These are phyloP conservation scores for Apiospora aurea DNA, from an alignment of 2,329 filamentous ascomycete species.

Conservation along the genomic window DNA sequence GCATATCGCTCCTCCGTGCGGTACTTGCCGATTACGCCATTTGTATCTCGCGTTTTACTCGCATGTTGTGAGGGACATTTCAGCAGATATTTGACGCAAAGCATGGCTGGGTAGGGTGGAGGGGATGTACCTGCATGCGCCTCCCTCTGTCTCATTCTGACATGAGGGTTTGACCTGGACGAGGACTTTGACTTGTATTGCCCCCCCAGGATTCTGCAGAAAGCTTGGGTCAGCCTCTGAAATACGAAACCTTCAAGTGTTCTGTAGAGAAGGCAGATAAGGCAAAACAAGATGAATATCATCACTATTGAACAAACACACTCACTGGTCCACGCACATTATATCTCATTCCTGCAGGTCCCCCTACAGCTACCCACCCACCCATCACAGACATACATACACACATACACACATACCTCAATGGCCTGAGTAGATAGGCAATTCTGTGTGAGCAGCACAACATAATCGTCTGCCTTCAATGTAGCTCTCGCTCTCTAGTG, in stretches of 20 bases:
- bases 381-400: background rate
- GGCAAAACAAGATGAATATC: background rate
- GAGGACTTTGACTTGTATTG: background rate
- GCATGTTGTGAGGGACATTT: background rate
- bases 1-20: background rate
- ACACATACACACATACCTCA: background rate
- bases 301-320: background rate
- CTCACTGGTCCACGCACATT: background rate
- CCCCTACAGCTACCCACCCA: background rate
- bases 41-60: constrained; percentile 2
- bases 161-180: constrained; percentile 12
- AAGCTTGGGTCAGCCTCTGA: background rate
- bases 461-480: too few species aligned
- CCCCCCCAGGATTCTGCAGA: background rate
- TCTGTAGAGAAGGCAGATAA: background rate
- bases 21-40: constrained; percentile 1
- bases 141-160: constrained; percentile 1
- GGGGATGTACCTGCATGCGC: background rate
- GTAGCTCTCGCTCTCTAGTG: too few species aligned
- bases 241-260: constrained; percentile 6
- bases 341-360: background rate
- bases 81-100: constrained; percentile 5
- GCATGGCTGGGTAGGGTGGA: background rate
- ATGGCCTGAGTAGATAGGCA: too few species aligned
- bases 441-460: too few species aligned